Evolutionary conservation across 192 early-diverging fungal genomes (phyloP), one percentile per base, ranked within the genome.

Genomic region (Coemansia biformis): DNA sequence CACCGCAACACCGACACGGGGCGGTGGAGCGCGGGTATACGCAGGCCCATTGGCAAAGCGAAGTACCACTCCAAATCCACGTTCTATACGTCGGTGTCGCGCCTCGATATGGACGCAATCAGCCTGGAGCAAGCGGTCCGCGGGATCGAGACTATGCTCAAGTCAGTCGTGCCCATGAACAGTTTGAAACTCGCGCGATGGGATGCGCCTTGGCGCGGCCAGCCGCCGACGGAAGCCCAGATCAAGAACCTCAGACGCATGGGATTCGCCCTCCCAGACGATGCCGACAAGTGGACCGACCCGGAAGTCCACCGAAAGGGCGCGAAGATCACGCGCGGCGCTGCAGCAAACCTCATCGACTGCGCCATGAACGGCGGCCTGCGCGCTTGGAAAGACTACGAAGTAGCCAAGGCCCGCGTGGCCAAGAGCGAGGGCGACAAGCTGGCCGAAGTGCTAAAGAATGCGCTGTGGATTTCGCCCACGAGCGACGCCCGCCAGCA

Each of bases 331-430:
- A 83, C 74, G 0, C 83, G 83, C 26, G 90, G 88, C 9, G 77
- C 76, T 21, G 90, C 88, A 1, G 74, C 81, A 40, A 83, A 89
- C 57, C 42, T 92, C 38, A 80, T 90, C 33, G 70, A 78, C 17
- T 63, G 75, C 13, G 32, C 83, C 26, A 65, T 54, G 1, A 65
- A 77, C 41, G 87, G 87, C 1, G 71, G 72, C 7, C 48, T 57
- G 5, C 75, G 71, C 42, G 50, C 57, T 15, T 82, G 81, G 82
- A 68, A 22, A 32, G 19, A 45, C 31, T 38, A 54, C 38, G 51
- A 49, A 6, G n/a, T 22, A 4, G 46, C 48, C 15, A 41, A 41
- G 34, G 17, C 12, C n/a, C 37, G 21, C 5, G 10, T 39, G n/a
- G 16, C 16, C 11, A n/a, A 17, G n/a, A 17, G 9, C 38, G 22